These are phyloP conservation scores for Nemania sp. DNA, from an alignment of 2,329 filamentous ascomycete species.

Conservation along the genomic window DNA sequence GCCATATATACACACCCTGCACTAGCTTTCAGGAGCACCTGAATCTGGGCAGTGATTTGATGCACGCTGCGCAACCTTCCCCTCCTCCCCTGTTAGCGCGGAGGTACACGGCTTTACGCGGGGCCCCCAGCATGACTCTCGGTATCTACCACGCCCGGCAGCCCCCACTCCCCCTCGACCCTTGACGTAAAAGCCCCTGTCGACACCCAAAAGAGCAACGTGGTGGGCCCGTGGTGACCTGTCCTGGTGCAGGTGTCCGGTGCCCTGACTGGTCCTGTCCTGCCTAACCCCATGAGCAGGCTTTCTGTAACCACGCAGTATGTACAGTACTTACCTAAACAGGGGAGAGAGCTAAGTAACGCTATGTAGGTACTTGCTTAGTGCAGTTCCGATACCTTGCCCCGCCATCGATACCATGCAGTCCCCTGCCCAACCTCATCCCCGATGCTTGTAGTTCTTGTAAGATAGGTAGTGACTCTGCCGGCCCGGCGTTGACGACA, in stretches of 20 bases:
- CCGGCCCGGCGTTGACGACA: conserved; percentile 24
- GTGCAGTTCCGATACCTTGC: conserved; percentile 5
- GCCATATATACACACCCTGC: conserved; percentile 12
- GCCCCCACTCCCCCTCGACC: conserved; percentile 14
- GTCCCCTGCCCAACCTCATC: conserved; percentile 5
- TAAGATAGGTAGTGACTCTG: no score
- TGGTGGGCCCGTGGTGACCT: conserved; percentile 19
- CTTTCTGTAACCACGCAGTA: background rate
- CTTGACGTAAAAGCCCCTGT: conserved; percentile 11
- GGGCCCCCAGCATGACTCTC: background rate
- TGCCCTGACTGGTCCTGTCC: conserved; percentile 19
- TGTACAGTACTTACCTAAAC: background rate
- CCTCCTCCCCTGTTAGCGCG: background rate
- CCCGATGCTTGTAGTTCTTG: no score
- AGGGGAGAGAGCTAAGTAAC: background rate
- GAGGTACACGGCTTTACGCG: conserved; percentile 7
- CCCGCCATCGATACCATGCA: conserved; percentile 16
- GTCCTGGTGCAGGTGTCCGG: conserved; percentile 21
- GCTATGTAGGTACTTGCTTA: background rate
- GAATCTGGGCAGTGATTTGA: conserved; percentile 12
- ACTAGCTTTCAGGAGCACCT: conserved; percentile 6
- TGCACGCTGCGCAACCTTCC: conserved; percentile 17
- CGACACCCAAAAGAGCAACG: conserved; percentile 18
- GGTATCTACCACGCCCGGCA: background rate
- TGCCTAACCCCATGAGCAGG: conserved; percentile 17